Evolutionary conservation across 106 monocot species (phyloP).

Genomic region (Acorus calamus): DNA sequence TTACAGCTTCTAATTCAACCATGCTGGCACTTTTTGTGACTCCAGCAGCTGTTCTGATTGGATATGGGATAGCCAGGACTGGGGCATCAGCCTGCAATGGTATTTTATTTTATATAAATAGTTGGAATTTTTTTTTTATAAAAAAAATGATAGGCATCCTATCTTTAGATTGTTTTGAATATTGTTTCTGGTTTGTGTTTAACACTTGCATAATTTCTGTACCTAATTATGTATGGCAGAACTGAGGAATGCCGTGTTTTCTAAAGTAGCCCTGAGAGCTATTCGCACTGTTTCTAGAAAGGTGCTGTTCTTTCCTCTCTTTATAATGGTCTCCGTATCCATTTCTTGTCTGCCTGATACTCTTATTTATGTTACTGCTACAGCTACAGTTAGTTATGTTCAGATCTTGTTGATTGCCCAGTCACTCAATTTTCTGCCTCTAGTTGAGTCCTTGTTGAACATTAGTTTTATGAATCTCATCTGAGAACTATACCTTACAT

Average conservation of each 20-base stretch:
- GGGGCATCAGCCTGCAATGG: slow-evolving; percentile 95
- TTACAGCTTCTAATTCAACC: slow-evolving; percentile 64
- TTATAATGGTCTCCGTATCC: background rate
- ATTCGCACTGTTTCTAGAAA: slow-evolving; percentile 91
- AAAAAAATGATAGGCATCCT: background rate
- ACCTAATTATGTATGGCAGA: slow-evolving; percentile 32
- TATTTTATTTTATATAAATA: slow-evolving; percentile 19
- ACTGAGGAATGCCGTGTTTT: slow-evolving; percentile 89
- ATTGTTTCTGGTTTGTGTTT: slow-evolving; percentile 1
- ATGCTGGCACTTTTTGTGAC: slow-evolving; percentile 82
- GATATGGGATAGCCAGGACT: slow-evolving; percentile 88
- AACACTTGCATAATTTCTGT: background rate
- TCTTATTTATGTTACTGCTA: no score
- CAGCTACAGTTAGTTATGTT: no score
- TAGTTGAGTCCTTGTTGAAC: no score
- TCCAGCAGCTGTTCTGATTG: slow-evolving; percentile 87
- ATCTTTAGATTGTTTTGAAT: background rate
- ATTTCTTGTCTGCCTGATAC: no score
- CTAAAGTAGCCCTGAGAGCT: slow-evolving; percentile 87
- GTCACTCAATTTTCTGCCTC: no score
- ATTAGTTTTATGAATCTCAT: no score
- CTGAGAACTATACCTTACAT: no score
- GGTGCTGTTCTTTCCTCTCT: slow-evolving; percentile 26
- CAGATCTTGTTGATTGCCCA: no score
- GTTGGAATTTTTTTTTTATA: background rate